Evolutionary conservation across 768 basidiomycete genomes (phyloP).

Genomic region (Vararia minispora): DNA sequence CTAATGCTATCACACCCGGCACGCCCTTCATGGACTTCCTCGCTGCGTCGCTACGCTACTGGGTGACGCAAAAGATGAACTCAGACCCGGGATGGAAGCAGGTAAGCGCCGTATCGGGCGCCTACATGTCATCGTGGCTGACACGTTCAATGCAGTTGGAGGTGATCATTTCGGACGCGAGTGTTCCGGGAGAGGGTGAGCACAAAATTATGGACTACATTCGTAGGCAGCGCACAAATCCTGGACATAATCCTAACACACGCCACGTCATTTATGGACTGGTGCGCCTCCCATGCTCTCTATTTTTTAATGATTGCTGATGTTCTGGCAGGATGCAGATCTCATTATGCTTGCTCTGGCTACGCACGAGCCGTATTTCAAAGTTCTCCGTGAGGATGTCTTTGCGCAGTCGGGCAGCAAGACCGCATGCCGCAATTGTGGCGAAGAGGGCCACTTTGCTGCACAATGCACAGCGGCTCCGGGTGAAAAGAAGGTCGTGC

Average conservation of each 20-base stretch:
- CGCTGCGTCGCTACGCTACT: slow-evolving; percentile 82
- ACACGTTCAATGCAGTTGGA: slow-evolving; percentile 46
- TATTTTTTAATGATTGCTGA: slow-evolving; percentile 9
- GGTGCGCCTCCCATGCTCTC: slow-evolving; percentile 32
- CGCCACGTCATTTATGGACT: slow-evolving; percentile 96
- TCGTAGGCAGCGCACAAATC: slow-evolving; percentile 75
- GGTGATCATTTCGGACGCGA: slow-evolving; percentile 94
- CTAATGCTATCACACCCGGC: slow-evolving; percentile 97
- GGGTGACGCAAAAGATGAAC: slow-evolving; percentile 94
- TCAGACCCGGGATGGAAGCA: slow-evolving; percentile 94
- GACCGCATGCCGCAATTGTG: slow-evolving; percentile 82
- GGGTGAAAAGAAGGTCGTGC: slow-evolving; percentile 53
- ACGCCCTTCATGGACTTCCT: slow-evolving; percentile 97
- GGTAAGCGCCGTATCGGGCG: slow-evolving; percentile 35
- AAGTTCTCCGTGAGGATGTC: slow-evolving; percentile 95
- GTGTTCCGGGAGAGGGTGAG: slow-evolving; percentile 97
- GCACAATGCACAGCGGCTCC: slow-evolving; percentile 84
- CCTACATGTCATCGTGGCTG: neutral
- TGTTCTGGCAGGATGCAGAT: slow-evolving; percentile 76
- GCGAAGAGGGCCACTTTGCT: slow-evolving; percentile 90
- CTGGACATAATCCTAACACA: slow-evolving; percentile 91
- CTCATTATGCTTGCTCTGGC: slow-evolving; percentile 97
- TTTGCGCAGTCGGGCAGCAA: slow-evolving; percentile 75
- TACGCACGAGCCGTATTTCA: slow-evolving; percentile 97
- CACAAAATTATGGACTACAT: slow-evolving; percentile 99